These are phyloP conservation scores for Magnusiomyces tetraspermus DNA, from an alignment of 1,139 yeast genomes.

Conservation along the genomic window DNA sequence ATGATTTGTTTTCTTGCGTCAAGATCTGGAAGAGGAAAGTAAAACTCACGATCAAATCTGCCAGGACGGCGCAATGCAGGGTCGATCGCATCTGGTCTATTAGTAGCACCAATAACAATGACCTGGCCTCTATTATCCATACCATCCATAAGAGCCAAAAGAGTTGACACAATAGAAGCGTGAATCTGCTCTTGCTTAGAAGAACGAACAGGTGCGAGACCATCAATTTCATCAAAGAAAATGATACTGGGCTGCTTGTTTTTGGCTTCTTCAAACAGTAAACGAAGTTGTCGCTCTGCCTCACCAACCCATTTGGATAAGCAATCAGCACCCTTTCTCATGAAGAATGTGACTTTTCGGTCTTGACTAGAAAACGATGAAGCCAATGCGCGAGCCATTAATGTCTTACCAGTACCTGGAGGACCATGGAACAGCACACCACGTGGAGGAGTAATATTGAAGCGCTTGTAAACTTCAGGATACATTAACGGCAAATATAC, in stretches of 20 bases:
- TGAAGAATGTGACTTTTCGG: conserved; percentile 84
- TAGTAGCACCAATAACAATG: conserved; percentile 95
- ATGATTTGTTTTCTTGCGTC: conserved; percentile 72
- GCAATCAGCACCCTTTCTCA: conserved; percentile 98
- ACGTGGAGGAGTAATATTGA: conserved; percentile 90
- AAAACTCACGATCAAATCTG: conserved; percentile 92
- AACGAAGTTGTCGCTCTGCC: conserved; percentile 87
- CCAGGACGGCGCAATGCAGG: conserved; percentile 98
- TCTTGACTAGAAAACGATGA: conserved; percentile 81
- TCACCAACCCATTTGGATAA: conserved; percentile 98
- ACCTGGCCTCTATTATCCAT: conserved; percentile 98
- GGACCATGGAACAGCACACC: conserved; percentile 99
- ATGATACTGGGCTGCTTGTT: conserved; percentile 93
- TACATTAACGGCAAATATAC: conserved; percentile 85
- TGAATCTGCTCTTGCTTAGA: conserved; percentile 97
- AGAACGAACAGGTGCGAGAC: conserved; percentile 94
- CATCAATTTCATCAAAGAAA: conserved; percentile 96
- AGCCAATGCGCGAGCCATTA: conserved; percentile 96
- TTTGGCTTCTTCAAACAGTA: conserved; percentile 90
- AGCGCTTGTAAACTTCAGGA: conserved; percentile 87
- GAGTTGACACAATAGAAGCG: conserved; percentile 91
- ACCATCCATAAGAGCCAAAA: conserved; percentile 96
- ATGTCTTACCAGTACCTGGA: conserved; percentile 98
- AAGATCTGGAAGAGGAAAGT: conserved; percentile 84
- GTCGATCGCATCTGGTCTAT: conserved; percentile 94